A percentile compares a stretch with the other conserved stretches of the same genome.
Evolutionary conservation across 495 filamentous ascomycete species (phyloP).

Genomic region (Chaetomium tenue): DNA sequence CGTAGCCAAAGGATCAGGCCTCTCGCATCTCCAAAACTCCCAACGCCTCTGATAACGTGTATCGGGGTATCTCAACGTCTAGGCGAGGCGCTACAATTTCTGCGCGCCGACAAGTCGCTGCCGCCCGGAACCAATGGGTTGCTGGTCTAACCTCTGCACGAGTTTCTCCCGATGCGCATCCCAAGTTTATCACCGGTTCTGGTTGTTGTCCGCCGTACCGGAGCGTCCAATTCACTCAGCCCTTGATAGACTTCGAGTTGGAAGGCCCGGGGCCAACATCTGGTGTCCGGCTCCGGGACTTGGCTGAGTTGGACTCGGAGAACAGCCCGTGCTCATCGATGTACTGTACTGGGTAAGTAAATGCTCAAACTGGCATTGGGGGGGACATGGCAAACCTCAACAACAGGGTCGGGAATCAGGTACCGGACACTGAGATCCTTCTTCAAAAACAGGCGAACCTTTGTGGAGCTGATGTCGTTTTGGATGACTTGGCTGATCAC

Average conservation of each 20-base stretch:
- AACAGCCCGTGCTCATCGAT: constrained; percentile 75
- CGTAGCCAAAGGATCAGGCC: not conserved
- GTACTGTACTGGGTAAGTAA: constrained; percentile 59
- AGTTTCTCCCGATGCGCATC: not conserved
- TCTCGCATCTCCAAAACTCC: constrained; percentile 1
- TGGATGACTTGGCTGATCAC: constrained; percentile 86
- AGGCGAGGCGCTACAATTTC: not conserved
- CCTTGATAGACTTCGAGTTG: constrained; percentile 15
- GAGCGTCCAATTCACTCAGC: not conserved
- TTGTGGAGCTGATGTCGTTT: constrained; percentile 86
- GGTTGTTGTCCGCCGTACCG: not conserved
- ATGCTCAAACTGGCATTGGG: not conserved
- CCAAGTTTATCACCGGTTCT: not conserved
- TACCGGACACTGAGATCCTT: constrained; percentile 69
- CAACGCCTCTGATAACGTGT: constrained; percentile 5
- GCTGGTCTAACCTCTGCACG: not conserved
- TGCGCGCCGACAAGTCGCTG: not conserved
- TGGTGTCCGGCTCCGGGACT: constrained; percentile 27
- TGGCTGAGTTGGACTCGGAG: constrained; percentile 51
- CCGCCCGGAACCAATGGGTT: not conserved
- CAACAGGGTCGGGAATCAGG: constrained; percentile 32
- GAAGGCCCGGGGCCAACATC: constrained; percentile 11
- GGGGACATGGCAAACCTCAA: constrained; percentile 28
- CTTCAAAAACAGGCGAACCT: constrained; percentile 78
- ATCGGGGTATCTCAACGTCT: constrained; percentile 18